Conservation (phyloP, 2,329 filamentous ascomycete species). For the Aspergillus phoenicis region DNA sequence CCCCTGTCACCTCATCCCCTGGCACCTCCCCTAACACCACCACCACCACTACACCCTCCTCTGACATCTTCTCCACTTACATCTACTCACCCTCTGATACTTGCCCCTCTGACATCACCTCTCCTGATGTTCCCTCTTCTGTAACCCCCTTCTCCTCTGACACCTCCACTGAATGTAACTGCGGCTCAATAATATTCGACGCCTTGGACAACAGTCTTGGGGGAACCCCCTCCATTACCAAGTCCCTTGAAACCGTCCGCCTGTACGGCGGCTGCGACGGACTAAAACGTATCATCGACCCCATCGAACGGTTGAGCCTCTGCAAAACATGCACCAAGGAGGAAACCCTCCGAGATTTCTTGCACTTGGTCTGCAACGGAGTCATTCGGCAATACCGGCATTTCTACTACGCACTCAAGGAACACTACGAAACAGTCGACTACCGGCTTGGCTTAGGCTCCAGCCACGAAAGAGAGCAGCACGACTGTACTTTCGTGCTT, state of each 20-base stretch:
- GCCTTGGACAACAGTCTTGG: neutral
- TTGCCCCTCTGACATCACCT: neutral
- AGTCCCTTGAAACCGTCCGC: neutral
- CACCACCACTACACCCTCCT: neutral
- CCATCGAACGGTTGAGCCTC: slow-evolving; percentile 12
- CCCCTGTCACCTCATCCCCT: neutral
- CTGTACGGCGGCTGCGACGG: neutral
- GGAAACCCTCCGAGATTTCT: neutral
- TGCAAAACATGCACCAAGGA: slow-evolving; percentile 7
- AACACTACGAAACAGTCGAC: neutral
- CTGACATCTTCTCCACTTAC: neutral
- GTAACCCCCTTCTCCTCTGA: neutral
- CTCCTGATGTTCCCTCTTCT: neutral
- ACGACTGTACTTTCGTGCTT: neutral
- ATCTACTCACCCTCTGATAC: neutral
- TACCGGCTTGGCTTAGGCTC: neutral
- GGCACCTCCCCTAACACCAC: neutral
- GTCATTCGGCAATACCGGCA: slow-evolving; percentile 4
- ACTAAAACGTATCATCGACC: neutral
- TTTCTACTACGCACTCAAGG: slow-evolving; percentile 4
- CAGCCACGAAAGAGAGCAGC: no score
- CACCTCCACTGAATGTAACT: neutral
- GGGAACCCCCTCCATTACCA: neutral
- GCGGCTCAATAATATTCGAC: neutral
- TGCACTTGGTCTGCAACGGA: slow-evolving; percentile 4